Evolutionary conservation across 306 rosid genomes (phyloP).

Genomic region (Ormosia semicastrata): DNA sequence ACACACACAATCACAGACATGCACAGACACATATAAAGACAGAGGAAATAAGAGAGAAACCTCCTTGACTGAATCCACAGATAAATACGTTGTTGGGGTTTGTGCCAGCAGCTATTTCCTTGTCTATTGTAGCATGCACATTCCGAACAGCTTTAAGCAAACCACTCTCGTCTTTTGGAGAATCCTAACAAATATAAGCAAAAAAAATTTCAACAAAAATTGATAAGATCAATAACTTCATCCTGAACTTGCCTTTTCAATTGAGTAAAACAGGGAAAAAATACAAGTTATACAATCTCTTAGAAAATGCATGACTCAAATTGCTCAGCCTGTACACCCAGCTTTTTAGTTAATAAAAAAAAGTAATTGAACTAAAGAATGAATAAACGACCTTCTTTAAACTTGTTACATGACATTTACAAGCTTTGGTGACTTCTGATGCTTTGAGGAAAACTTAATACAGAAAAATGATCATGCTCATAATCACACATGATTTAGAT

Average conservation of each 20-base stretch:
- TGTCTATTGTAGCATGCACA: conserved; percentile 82
- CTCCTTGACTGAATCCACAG: conserved; percentile 98
- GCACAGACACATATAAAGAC: not conserved
- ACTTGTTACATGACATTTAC: not conserved
- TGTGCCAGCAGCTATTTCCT: conserved; percentile 77
- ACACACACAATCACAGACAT: not conserved
- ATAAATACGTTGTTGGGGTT: conserved; percentile 74
- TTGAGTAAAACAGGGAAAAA: not conserved
- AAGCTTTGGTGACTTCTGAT: not conserved
- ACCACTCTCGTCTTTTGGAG: conserved; percentile 65
- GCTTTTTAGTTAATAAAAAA: not conserved
- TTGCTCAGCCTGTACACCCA: conserved; percentile 5
- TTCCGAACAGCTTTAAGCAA: conserved; percentile 74
- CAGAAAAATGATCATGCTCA: conserved; percentile 14
- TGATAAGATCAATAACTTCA: conserved; percentile 12
- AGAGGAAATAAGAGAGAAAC: conserved; percentile 35
- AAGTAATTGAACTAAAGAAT: not conserved
- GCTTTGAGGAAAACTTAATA: not conserved
- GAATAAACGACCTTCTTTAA: not conserved
- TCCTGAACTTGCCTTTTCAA: not conserved
- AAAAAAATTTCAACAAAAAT: not conserved
- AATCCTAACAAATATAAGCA: conserved; percentile 47
- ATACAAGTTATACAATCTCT: not conserved
- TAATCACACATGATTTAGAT: not conserved
- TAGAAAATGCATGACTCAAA: not conserved